Conservation (phyloP, 495 filamentous ascomycete species). For the Friedmanniomyces simplex region DNA sequence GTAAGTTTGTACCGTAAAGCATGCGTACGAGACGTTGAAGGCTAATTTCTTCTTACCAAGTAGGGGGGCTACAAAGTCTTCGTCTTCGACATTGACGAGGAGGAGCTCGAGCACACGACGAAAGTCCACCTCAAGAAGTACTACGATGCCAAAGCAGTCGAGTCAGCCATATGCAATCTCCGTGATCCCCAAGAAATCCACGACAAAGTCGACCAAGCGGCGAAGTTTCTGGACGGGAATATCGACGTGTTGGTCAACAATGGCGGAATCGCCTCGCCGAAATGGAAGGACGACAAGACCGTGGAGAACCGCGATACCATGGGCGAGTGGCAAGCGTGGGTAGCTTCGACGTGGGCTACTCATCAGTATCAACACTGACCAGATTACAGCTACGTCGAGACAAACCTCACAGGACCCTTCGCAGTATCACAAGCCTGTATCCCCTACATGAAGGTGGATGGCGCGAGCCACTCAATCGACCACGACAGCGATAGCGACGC, state of each 20-base stretch:
- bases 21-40: neutral
- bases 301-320: constrained; percentile 8
- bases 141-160: neutral
- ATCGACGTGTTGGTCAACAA: constrained; percentile 21
- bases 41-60: neutral
- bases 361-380: neutral
- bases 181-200: constrained; percentile 7
- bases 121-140: constrained; percentile 5
- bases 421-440: constrained; percentile 13
- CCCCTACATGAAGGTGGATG: constrained; percentile 8
- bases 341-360: neutral
- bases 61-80: constrained; percentile 17
- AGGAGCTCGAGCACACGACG: constrained; percentile 10
- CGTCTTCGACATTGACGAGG: constrained; percentile 22
- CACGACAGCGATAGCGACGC: neutral
- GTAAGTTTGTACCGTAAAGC: too few species aligned
- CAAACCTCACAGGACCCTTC: constrained; percentile 18
- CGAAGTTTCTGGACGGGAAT: constrained; percentile 10
- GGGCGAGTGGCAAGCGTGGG: neutral
- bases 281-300: constrained; percentile 5
- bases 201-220: constrained; percentile 9
- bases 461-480: neutral
- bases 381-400: constrained; percentile 13
- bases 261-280: constrained; percentile 9
- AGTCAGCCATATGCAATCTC: constrained; percentile 11